These are phyloP conservation scores for Skeletonema costatum DNA, from an alignment of 108 stramenopile genomes.

Conservation along the genomic window DNA sequence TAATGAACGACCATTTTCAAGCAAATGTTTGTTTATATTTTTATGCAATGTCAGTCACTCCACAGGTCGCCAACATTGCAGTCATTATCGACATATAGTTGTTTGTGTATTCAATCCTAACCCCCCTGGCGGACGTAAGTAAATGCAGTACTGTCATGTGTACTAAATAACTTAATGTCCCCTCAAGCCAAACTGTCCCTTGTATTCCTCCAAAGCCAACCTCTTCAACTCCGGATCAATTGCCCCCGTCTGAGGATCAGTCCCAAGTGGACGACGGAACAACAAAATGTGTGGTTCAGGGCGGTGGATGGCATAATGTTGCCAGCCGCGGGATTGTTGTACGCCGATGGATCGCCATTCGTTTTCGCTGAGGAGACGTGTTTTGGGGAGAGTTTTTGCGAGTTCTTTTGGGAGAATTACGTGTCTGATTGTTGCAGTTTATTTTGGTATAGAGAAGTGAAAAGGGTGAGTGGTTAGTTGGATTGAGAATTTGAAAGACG, in stretches of 20 bases:
- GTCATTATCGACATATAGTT: too few species aligned
- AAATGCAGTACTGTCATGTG: neutral
- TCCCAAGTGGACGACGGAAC: slow-evolving; percentile 97
- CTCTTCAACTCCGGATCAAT: slow-evolving; percentile 86
- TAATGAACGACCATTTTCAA: neutral
- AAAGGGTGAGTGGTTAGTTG: too few species aligned
- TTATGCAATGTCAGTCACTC: neutral
- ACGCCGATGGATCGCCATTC: slow-evolving; percentile 98
- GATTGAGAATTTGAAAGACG: too few species aligned
- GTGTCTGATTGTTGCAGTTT: slow-evolving; percentile 54
- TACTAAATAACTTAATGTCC: slow-evolving; percentile 6
- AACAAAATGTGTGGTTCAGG: slow-evolving; percentile 99
- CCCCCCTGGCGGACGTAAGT: neutral
- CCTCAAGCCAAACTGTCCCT: slow-evolving; percentile 75
- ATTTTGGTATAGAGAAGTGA: too few species aligned
- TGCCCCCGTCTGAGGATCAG: slow-evolving; percentile 93
- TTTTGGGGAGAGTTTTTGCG: slow-evolving; percentile 94
- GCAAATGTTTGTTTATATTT: neutral
- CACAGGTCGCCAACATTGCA: too few species aligned
- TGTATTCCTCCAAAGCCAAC: slow-evolving; percentile 87
- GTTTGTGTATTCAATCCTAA: too few species aligned
- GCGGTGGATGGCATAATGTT: slow-evolving; percentile 98
- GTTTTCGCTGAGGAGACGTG: slow-evolving; percentile 89
- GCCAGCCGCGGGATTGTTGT: slow-evolving; percentile 98
- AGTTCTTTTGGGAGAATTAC: slow-evolving; percentile 98